Evolutionary conservation across 805 yeast species (phyloP), one percentile per base, ranked within the genome.

Genomic region (Schwanniomyces vanrijiae): DNA sequence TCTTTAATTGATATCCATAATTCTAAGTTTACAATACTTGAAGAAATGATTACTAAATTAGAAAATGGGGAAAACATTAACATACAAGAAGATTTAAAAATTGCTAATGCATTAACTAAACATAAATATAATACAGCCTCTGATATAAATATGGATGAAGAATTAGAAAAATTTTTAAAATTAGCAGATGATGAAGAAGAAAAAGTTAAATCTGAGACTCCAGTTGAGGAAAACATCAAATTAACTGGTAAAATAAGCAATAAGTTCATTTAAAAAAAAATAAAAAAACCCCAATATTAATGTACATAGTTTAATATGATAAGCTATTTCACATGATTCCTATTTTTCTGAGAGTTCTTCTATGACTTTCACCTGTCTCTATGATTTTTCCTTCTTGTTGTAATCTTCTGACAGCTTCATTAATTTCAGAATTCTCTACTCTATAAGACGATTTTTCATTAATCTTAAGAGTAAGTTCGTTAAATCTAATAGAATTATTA

Each of bases 351-450:
- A 88, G 76, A 19, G 82, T 77, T 63, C 91, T 77, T 58, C 88
- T 76, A 48, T 78, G 80, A 44, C 88, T 86, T 48, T 85, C 90
- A 14, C 96, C 96, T 31, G 80, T 70, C 37, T 87, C 82, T 7
- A 78, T 74, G 22, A 90, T 66, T 59, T 80, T 80, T 46, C 86
- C 88, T 59, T 89, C 96, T 47, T 81, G 84, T 49, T 78, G 86
- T 54, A 90, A 72, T 48, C 88, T 72, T 48, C 83, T 75, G 50
- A 90, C 62, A 2, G 82, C 84, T 39, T 85, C 91, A 37, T 82
- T 75, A 46, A 90, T 73, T 47, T 88, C 96, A 42, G 73, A 57
- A 59, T 85, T 82, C 55, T 88, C 96, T 5, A 89, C 83, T 44
- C 81, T 76, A 41, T 76, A 77, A 9, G 82, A 75, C 21, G 82